These are phyloP conservation scores for Boletus semigastroideus DNA, from an alignment of 1,284 basidiomycete genomes.

Conservation along the genomic window DNA sequence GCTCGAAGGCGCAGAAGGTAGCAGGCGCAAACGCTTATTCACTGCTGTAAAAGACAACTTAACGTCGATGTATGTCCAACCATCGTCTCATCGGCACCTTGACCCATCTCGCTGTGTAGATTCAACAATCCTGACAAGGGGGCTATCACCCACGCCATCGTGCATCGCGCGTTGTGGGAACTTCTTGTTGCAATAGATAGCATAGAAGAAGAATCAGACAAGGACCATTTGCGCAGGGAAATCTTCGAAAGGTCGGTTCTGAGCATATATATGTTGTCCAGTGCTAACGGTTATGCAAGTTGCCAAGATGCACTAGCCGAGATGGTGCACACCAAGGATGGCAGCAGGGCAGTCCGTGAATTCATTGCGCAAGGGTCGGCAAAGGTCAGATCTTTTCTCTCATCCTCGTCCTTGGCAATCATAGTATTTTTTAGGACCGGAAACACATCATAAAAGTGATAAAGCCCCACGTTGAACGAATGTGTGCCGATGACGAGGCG, in stretches of 20 bases:
- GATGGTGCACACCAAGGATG: conserved; percentile 90
- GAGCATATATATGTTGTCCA: not conserved
- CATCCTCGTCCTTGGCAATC: not conserved
- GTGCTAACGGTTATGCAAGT: conserved; percentile 38
- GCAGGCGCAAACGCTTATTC: conserved; percentile 66
- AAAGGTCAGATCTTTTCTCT: conserved; percentile 49
- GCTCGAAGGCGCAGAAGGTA: conserved; percentile 61
- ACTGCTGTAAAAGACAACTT: conserved; percentile 71
- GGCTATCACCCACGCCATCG: conserved; percentile 79
- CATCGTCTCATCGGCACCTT: not conserved
- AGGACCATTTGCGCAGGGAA: conserved; percentile 45
- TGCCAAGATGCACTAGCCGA: conserved; percentile 83
- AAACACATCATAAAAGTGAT: conserved; percentile 86
- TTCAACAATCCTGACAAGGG: conserved; percentile 91
- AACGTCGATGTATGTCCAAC: conserved; percentile 62
- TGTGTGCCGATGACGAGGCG: conserved; percentile 84
- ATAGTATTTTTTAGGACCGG: conserved; percentile 57
- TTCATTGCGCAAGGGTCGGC: conserved; percentile 79
- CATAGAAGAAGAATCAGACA: conserved; percentile 55
- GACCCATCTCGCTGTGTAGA: conserved; percentile 38
- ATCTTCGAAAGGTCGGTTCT: conserved; percentile 24
- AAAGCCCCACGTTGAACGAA: conserved; percentile 82
- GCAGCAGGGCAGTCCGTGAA: conserved; percentile 80
- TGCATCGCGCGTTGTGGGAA: conserved; percentile 81
- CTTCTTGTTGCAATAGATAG: conserved; percentile 59